Conservation (phyloP, 1,284 basidiomycete species). For the Mycena citricolor region DNA sequence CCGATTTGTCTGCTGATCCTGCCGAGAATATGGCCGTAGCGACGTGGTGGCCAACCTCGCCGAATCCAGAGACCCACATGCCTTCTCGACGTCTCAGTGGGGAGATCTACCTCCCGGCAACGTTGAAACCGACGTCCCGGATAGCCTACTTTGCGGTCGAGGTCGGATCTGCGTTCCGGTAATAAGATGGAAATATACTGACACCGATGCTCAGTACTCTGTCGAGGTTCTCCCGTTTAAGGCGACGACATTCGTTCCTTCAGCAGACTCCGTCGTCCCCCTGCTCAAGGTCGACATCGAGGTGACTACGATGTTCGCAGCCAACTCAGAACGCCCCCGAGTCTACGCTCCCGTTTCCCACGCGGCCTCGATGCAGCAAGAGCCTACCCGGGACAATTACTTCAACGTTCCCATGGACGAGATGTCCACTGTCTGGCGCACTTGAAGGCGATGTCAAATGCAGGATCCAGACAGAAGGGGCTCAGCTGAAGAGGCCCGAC, state of each 20-base stretch:
- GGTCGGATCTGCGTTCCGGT: slow-evolving; percentile 29
- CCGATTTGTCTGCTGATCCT: slow-evolving; percentile 38
- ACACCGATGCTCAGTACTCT: slow-evolving; percentile 35
- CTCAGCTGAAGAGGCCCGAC: no score
- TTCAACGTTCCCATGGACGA: slow-evolving; percentile 20
- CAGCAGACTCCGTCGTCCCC: background rate
- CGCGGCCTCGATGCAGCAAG: slow-evolving; percentile 8
- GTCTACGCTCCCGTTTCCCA: slow-evolving; percentile 21
- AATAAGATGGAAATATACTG: background rate
- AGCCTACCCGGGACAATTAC: slow-evolving; percentile 14
- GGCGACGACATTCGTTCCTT: slow-evolving; percentile 31
- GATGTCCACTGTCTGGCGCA: slow-evolving; percentile 16
- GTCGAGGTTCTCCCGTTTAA: slow-evolving; percentile 45
- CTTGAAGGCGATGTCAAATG: no score
- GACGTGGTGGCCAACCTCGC: slow-evolving; percentile 43
- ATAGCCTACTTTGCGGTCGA: slow-evolving; percentile 50
- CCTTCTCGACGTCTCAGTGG: slow-evolving; percentile 28
- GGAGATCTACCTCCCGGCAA: slow-evolving; percentile 47
- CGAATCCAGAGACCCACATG: background rate
- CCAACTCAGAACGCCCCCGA: slow-evolving; percentile 10
- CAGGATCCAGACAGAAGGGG: no score
- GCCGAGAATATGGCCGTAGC: slow-evolving; percentile 42
- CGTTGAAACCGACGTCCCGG: slow-evolving; percentile 45
- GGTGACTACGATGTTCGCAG: slow-evolving; percentile 20
- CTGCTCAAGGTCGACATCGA: slow-evolving; percentile 16